Conservation (phyloP, 2,329 filamentous ascomycete species). For the Lachnellula occidentalis region DNA sequence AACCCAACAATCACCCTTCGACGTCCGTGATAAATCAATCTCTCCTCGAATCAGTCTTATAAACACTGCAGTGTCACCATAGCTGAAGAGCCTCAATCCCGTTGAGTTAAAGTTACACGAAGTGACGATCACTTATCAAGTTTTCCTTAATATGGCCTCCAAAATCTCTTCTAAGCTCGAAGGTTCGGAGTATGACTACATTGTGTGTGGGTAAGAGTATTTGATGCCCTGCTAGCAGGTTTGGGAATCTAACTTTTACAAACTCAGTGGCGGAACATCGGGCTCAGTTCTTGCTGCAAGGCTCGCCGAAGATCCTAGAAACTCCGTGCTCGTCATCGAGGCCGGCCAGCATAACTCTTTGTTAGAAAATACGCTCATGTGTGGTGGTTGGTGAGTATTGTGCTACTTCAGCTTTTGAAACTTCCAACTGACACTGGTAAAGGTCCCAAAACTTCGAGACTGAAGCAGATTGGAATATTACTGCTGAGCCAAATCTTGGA, state of each 20-base stretch:
- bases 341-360: conserved; percentile 41
- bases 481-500: conserved; percentile 35
- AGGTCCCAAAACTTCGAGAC: conserved; percentile 43
- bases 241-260: background rate
- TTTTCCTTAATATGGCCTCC: conserved; percentile 4
- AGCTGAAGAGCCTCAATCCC: too few species aligned
- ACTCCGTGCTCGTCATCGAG: conserved; percentile 43
- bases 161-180: conserved; percentile 13
- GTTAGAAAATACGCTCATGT: conserved; percentile 46
- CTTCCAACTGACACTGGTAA: background rate
- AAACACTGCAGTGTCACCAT: too few species aligned
- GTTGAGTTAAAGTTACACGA: background rate
- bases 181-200: conserved; percentile 22
- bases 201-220: conserved; percentile 23
- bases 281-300: conserved; percentile 46
- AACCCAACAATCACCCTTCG: too few species aligned
- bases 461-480: conserved; percentile 47
- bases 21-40: too few species aligned
- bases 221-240: background rate
- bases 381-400: conserved; percentile 37
- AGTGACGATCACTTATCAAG: background rate
- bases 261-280: conserved; percentile 39
- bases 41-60: too few species aligned
- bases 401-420: background rate
- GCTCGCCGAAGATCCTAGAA: conserved; percentile 45